phyloP scores from a whole-genome alignment of 495 filamentous ascomycete genomes.

The Oleoguttula mirabilis region DNA sequence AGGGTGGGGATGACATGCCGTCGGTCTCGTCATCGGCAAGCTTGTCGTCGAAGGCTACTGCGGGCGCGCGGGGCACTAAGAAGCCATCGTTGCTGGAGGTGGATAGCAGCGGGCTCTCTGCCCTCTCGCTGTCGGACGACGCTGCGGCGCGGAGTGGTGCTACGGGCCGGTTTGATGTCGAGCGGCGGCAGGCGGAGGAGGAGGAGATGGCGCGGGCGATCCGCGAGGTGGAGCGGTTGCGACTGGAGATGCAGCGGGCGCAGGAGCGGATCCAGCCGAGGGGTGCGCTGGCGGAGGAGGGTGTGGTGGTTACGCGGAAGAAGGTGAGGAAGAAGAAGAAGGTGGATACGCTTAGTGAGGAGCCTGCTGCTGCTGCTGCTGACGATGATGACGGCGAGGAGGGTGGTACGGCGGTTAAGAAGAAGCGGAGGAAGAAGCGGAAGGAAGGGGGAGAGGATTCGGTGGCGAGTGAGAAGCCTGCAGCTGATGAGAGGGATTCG shows the following conservation, averaged over 20 bases:
- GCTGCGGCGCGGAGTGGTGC: constrained; percentile 14
- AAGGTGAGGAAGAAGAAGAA: constrained; percentile 48
- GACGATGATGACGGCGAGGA: constrained; percentile 12
- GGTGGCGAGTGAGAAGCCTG: constrained; percentile 7
- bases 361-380: constrained; percentile 3
- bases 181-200: constrained; percentile 53
- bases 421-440: constrained; percentile 38
- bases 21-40: background rate
- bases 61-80: constrained; percentile 31
- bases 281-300: constrained; percentile 51
- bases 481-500: constrained; percentile 1
- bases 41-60: constrained; percentile 7
- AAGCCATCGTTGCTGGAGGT: constrained; percentile 62
- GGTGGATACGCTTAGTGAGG: constrained; percentile 4
- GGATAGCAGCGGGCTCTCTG: constrained; percentile 66
- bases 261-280: constrained; percentile 66
- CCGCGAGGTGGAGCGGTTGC: constrained; percentile 69
- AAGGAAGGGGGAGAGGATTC: constrained; percentile 3
- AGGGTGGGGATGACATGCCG: constrained; percentile 14
- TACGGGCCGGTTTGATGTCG: constrained; percentile 33
- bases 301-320: constrained; percentile 67
- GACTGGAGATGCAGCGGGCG: constrained; percentile 83
- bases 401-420: constrained; percentile 30
- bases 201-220: constrained; percentile 74
- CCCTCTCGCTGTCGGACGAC: constrained; percentile 48